Conservation (phyloP, 371 early-diverging fungal species). For the Circinella umbellata region DNA sequence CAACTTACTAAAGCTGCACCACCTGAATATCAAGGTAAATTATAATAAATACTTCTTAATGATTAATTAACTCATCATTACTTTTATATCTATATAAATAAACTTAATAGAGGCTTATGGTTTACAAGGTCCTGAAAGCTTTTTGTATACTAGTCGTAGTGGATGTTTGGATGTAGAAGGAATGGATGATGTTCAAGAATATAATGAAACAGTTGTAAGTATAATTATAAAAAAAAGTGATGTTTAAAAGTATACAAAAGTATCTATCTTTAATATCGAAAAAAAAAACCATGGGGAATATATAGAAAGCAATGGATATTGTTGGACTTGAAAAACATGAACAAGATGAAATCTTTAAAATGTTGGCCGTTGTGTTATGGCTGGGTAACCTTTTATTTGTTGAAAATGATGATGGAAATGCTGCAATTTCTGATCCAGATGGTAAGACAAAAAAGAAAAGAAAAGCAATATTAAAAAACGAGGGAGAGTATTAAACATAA, state of each 20-base stretch:
- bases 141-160: conserved; percentile 74
- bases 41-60: neutral
- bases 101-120: conserved; percentile 67
- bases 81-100: neutral
- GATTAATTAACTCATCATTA: too few relatives aligned
- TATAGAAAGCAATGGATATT: conserved; percentile 79
- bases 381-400: conserved; percentile 80
- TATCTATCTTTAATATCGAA: neutral
- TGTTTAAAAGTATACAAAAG: neutral
- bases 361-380: conserved; percentile 85
- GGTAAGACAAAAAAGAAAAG: conserved; percentile 35
- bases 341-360: conserved; percentile 80
- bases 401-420: conserved; percentile 70
- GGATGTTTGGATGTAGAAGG: conserved; percentile 81
- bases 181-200: conserved; percentile 82
- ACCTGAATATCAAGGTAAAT: conserved; percentile 67
- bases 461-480: neutral
- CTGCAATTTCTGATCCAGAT: conserved; percentile 67
- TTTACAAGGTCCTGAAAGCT: conserved; percentile 83
- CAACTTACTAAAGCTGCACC: conserved; percentile 85
- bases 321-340: conserved; percentile 77
- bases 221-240: neutral
- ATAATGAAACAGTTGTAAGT: conserved; percentile 69
- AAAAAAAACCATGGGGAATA: neutral
- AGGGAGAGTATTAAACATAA: too few relatives aligned